phyloP scores from a whole-genome alignment of 805 yeast genomes.

The Suhomyces vadensis region DNA sequence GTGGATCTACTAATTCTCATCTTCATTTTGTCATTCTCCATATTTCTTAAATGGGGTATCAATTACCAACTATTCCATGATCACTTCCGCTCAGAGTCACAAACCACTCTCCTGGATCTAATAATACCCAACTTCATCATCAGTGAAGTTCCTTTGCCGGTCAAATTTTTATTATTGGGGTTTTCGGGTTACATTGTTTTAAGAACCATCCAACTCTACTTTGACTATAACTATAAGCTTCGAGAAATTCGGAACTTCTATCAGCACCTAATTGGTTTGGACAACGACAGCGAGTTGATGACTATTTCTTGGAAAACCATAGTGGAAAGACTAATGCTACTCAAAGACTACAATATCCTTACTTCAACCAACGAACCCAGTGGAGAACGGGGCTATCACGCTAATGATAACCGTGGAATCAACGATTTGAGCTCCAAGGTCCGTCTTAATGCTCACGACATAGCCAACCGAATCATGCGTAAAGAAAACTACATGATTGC shows the following conservation, averaged over 20 bases:
- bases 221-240: conserved; percentile 62
- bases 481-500: conserved; percentile 94
- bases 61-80: conserved; percentile 47
- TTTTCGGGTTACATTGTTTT: conserved; percentile 55
- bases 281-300: conserved; percentile 76
- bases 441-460: conserved; percentile 86
- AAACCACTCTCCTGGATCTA: conserved; percentile 35
- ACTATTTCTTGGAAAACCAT: conserved; percentile 92
- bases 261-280: conserved; percentile 63
- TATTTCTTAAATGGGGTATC: conserved; percentile 80
- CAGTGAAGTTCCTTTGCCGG: conserved; percentile 38
- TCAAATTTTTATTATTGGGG: conserved; percentile 63
- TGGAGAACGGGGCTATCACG: conserved; percentile 11
- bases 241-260: conserved; percentile 78
- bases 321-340: conserved; percentile 68
- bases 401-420: conserved; percentile 19
- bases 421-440: conserved; percentile 68
- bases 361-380: conserved; percentile 41
- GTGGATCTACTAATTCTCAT: conserved; percentile 73
- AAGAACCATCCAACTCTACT: conserved; percentile 53
- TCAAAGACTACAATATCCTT: conserved; percentile 79
- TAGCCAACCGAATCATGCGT: conserved; percentile 94
- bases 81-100: conserved; percentile 23
- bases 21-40: conserved; percentile 77
- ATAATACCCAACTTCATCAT: conserved; percentile 47